Base-by-base conservation (phyloP, 805 yeast species). In the Torulaspora gathmanii region DNA sequence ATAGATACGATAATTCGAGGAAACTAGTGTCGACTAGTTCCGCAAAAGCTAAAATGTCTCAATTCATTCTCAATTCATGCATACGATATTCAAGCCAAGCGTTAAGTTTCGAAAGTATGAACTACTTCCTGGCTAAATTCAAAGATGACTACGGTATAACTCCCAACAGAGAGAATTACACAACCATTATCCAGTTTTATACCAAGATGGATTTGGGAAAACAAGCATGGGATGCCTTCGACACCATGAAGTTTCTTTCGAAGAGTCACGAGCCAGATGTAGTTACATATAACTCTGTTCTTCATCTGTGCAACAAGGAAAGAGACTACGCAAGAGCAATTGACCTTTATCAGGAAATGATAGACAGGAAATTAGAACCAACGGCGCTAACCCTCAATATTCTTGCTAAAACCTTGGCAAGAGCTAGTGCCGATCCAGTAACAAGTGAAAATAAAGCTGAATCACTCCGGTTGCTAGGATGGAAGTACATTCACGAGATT, bases 221-320 rank as follows among this genome's bases (percentile, higher is more conserved):
- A 20, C 80, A 83, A 50, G 95, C 95, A 0, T 75, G 77, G 45
- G 80, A 80, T 36, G 70, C 86, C 2, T 93, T 93, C 65, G 88
- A 83, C 52, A 79, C 87, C 50, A 80, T 93, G 89, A 91, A 88
- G 60, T 91, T 86, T 61, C 63, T 83, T 53, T 79, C 93, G 1
- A 57, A 70, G 4, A 68, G 70, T 22, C 79, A 89, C 12, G 74
- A 78, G 40, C 96, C 98, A 0, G 84, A 80, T 38, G 57, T 77
- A 0, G 64, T 67, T 13, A 78, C 89, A 1, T 93, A 89, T 63
- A 80, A 82, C 46, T 77, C 84, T 5, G 78, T 89, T 71, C 77
- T 91, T 10, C 72, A 80, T 9, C 70, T 86, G 6, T 80, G 85
- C 50, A 77, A 82, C 3, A 75, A 76, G 50, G 73, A 78, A 44